Conservation (phyloP, 129 eudicot genomes). For the Calendula officinalis region DNA sequence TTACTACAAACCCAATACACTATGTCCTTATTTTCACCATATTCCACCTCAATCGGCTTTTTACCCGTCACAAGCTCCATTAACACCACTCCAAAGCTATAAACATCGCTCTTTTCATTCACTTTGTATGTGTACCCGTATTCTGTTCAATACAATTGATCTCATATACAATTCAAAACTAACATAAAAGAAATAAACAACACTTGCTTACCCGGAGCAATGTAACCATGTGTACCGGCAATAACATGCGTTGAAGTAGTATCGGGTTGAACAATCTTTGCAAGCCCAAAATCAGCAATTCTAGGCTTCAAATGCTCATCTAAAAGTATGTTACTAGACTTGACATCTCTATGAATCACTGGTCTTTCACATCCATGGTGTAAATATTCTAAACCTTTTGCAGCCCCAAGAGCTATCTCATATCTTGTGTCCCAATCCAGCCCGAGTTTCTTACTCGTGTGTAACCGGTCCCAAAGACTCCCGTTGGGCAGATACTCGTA, state of each 20-base stretch:
- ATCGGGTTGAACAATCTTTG: constrained; percentile 54
- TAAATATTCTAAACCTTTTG: constrained; percentile 69
- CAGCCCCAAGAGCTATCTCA: constrained; percentile 75
- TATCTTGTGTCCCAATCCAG: constrained; percentile 73
- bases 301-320: constrained; percentile 72
- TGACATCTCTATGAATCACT: constrained; percentile 76
- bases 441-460: constrained; percentile 41
- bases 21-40: constrained; percentile 75
- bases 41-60: constrained; percentile 82
- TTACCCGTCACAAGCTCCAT: constrained; percentile 92
- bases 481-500: constrained; percentile 84
- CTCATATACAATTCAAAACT: background rate
- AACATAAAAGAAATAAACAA: background rate
- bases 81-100: constrained; percentile 87
- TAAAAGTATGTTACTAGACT: constrained; percentile 77
- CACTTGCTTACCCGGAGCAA: constrained; percentile 64
- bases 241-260: constrained; percentile 47
- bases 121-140: constrained; percentile 88
- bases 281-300: constrained; percentile 86
- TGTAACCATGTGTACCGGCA: constrained; percentile 86
- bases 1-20: constrained; percentile 81
- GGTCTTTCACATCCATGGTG: constrained; percentile 77
- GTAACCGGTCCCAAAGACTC: constrained; percentile 81
- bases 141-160: constrained; percentile 40
- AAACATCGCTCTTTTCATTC: constrained; percentile 83